Percentiles rank a stretch among this genome's conserved stretches.
Evolutionary conservation across 352 stramenopile genomes (phyloP).

Genomic region (Sclerospora graminicola): DNA sequence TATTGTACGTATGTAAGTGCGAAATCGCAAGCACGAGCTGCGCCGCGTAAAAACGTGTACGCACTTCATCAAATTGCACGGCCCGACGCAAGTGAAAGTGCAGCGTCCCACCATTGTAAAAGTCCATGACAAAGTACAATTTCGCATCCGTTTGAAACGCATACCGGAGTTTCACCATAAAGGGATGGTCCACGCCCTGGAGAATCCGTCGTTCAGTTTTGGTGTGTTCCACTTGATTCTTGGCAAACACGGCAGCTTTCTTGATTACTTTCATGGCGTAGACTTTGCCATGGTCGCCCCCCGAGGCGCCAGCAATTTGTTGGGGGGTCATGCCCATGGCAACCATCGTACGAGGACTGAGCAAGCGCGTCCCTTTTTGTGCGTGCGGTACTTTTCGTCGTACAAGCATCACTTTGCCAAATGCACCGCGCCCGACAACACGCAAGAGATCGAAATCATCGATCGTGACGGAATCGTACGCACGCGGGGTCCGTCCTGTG

Average conservation of each 20-base stretch:
- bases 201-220: constrained; percentile 86
- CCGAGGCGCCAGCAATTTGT: constrained; percentile 20
- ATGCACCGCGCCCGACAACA: constrained; percentile 95
- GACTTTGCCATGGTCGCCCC: constrained; percentile 32
- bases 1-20: constrained; percentile 78
- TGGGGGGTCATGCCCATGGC: constrained; percentile 28
- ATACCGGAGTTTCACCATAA: constrained; percentile 80
- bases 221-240: constrained; percentile 88
- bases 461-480: no score
- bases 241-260: constrained; percentile 79
- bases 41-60: constrained; percentile 68
- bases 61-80: constrained; percentile 55
- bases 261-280: constrained; percentile 92
- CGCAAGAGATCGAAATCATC: constrained; percentile 36
- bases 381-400: constrained; percentile 38
- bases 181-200: constrained; percentile 76
- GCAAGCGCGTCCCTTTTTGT: constrained; percentile 21
- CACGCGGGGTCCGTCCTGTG: no score
- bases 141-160: constrained; percentile 80
- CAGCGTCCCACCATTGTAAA: constrained; percentile 79
- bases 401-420: constrained; percentile 92
- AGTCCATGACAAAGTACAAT: constrained; percentile 87
- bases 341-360: constrained; percentile 28
- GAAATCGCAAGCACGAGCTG: constrained; percentile 74
- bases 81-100: constrained; percentile 72